phyloP scores from a whole-genome alignment of 352 stramenopile genomes.

The Lagenidium giganteum region DNA sequence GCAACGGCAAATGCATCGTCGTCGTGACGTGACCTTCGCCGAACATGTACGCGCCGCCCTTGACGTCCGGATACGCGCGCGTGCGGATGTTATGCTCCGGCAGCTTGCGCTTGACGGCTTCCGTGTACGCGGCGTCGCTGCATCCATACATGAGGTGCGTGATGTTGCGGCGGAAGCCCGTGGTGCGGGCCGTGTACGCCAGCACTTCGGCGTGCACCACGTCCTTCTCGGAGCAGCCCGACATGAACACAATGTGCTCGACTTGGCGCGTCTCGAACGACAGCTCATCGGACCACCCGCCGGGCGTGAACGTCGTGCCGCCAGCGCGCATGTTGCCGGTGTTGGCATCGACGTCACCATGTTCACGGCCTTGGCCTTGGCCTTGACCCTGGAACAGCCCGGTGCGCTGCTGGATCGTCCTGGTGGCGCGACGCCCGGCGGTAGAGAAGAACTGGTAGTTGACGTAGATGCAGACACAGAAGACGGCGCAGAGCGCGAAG shows the following conservation, averaged over 20 bases:
- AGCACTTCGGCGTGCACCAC: conserved; percentile 68
- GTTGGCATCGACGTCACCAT: background rate
- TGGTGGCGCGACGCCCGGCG: conserved; percentile 18
- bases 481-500: conserved; percentile 28
- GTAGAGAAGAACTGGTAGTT: conserved; percentile 57
- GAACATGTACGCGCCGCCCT: conserved; percentile 27
- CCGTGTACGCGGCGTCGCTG: conserved; percentile 21
- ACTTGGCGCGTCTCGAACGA: conserved; percentile 43
- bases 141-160: conserved; percentile 79
- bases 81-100: conserved; percentile 35
- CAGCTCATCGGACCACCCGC: too few relatives aligned
- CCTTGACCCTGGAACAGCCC: too few relatives aligned
- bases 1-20: conserved; percentile 46
- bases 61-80: conserved; percentile 33
- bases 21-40: conserved; percentile 58
- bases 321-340: background rate
- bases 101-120: conserved; percentile 49
- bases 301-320: conserved; percentile 17
- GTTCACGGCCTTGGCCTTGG: conserved; percentile 4
- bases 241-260: conserved; percentile 72
- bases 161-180: conserved; percentile 48
- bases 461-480: conserved; percentile 52
- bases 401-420: too few relatives aligned
- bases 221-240: conserved; percentile 55
- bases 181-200: conserved; percentile 52